phyloP scores from a whole-genome alignment of 2,329 filamentous ascomycete species.

The Fusarium albosuccineum region DNA sequence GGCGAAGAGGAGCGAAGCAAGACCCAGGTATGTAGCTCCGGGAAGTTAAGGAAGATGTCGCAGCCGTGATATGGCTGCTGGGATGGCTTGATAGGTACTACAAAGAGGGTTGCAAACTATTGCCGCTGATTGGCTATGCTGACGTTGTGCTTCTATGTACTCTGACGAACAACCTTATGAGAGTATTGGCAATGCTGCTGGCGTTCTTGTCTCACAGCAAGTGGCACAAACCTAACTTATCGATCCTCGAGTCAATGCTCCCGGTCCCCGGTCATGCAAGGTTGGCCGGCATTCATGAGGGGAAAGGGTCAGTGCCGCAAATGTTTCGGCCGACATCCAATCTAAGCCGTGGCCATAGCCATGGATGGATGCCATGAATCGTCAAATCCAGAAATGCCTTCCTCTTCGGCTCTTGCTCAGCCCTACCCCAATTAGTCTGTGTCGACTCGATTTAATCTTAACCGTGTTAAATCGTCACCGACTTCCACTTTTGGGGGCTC shows the following conservation, averaged over 20 bases:
- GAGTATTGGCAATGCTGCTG: neutral
- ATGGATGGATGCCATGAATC: slow-evolving; percentile 15
- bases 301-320: slow-evolving; percentile 15
- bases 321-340: slow-evolving; percentile 7
- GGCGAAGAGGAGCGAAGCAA: slow-evolving; percentile 5
- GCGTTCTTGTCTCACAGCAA: slow-evolving; percentile 5
- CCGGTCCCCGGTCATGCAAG: slow-evolving; percentile 22
- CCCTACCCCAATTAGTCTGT: slow-evolving; percentile 37
- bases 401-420: slow-evolving; percentile 38
- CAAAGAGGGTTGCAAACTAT: neutral
- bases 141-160: neutral
- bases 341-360: neutral
- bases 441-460: slow-evolving; percentile 20
- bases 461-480: slow-evolving; percentile 29
- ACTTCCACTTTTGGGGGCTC: slow-evolving; percentile 20
- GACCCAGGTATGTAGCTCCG: slow-evolving; percentile 16
- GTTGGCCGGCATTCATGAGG: slow-evolving; percentile 25
- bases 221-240: neutral
- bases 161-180: neutral
- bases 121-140: neutral
- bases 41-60: slow-evolving; percentile 39
- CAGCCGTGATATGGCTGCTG: slow-evolving; percentile 15
- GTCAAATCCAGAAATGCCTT: slow-evolving; percentile 30
- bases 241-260: slow-evolving; percentile 19
- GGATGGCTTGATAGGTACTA: neutral